Percentiles rank a stretch among this genome's conserved stretches.
Conservation (phyloP, 169 alveolate species). For the Plasmodium reichenowi region DNA sequence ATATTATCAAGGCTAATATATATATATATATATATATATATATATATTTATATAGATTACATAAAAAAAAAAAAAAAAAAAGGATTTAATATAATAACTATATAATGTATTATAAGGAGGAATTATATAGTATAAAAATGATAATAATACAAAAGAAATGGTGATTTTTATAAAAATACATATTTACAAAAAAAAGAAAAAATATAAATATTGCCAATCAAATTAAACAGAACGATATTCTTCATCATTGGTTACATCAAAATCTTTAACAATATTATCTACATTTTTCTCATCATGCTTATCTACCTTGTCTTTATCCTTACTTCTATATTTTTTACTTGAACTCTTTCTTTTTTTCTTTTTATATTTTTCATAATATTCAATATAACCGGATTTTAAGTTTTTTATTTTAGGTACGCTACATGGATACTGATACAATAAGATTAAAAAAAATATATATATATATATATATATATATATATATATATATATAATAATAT, state of each 20-base stretch:
- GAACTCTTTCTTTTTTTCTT: slow-evolving; percentile 43
- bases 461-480: neutral
- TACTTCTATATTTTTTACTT: slow-evolving; percentile 17
- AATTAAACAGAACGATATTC: slow-evolving; percentile 73
- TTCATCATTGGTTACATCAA: slow-evolving; percentile 55
- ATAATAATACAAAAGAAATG: neutral
- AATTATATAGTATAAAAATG: neutral
- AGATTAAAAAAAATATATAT: neutral
- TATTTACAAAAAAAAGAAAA: slow-evolving; percentile 26
- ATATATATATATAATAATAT: neutral
- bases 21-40: neutral
- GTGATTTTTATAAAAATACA: neutral
- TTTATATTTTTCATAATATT: slow-evolving; percentile 62
- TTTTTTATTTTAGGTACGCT: slow-evolving; percentile 71
- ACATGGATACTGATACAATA: slow-evolving; percentile 60
- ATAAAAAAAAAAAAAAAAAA: neutral
- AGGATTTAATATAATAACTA: neutral
- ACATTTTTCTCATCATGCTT: slow-evolving; percentile 31
- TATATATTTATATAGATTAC: neutral
- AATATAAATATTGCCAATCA: neutral
- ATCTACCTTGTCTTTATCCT: slow-evolving; percentile 22
- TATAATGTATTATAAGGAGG: neutral
- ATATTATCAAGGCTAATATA: neutral
- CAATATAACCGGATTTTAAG: slow-evolving; percentile 72
- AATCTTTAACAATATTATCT: slow-evolving; percentile 24